A percentile compares a stretch with the other conserved stretches of the same genome.
These are phyloP conservation scores for Zymoseptoria pseudotritici DNA, from an alignment of 2,329 filamentous ascomycete species.

Conservation along the genomic window DNA sequence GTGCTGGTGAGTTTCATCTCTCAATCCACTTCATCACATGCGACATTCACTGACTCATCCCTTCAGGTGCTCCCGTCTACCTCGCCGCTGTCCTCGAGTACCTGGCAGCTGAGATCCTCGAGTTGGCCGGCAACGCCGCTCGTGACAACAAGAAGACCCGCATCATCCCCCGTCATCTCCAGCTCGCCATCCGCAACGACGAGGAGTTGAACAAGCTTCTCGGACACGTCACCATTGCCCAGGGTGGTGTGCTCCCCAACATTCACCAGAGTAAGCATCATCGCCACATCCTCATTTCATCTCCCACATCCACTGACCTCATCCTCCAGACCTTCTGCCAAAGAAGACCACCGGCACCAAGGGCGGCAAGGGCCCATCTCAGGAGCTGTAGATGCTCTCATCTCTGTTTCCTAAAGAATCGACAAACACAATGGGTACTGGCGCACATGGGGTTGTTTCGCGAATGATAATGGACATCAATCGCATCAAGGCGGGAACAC, in stretches of 20 bases:
- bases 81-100: conserved; percentile 97
- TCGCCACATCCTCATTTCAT: background rate
- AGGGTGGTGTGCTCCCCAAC: conserved; percentile 94
- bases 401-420: conserved; percentile 17
- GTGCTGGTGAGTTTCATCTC: conserved; percentile 60
- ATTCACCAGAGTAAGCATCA: conserved; percentile 80
- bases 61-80: conserved; percentile 44
- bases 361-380: conserved; percentile 83
- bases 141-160: conserved; percentile 99
- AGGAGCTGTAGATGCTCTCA: conserved; percentile 70
- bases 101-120: conserved; percentile 93
- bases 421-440: conserved; percentile 24
- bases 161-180: conserved; percentile 94
- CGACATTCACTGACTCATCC: conserved; percentile 10
- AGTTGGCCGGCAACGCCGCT: conserved; percentile 94
- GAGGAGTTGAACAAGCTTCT: conserved; percentile 99
- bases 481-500: conserved; percentile 27
- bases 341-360: conserved; percentile 83
- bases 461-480: conserved; percentile 27
- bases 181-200: conserved; percentile 92
- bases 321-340: conserved; percentile 74
- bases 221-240: conserved; percentile 91
- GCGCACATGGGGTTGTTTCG: conserved; percentile 26
- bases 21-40: conserved; percentile 3
- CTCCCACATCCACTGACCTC: conserved; percentile 33